Conservation (phyloP, 805 yeast species). For the Sungouiozyma ichnusensis region DNA sequence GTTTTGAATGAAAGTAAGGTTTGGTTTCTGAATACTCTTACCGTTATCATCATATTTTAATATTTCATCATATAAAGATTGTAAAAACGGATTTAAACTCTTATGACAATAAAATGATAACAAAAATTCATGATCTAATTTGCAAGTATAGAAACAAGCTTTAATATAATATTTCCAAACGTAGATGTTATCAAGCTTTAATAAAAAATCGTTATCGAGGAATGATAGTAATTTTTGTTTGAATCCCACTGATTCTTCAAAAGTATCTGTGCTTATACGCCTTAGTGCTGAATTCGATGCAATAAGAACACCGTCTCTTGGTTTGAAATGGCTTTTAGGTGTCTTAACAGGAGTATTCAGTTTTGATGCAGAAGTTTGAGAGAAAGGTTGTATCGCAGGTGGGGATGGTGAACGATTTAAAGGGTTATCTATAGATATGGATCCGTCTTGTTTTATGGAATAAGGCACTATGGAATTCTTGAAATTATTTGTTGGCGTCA, state of each 20-base stretch:
- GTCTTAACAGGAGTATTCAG: background rate
- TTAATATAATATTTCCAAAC: constrained; percentile 25
- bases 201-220: constrained; percentile 6
- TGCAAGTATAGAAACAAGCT: constrained; percentile 17
- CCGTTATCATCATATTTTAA: constrained; percentile 2
- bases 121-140: constrained; percentile 11
- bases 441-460: background rate
- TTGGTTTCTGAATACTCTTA: background rate
- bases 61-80: constrained; percentile 6
- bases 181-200: constrained; percentile 10
- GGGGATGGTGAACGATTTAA: background rate
- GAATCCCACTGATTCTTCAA: constrained; percentile 6
- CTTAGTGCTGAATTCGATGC: constrained; percentile 2
- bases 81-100: constrained; percentile 5
- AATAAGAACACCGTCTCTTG: background rate
- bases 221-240: constrained; percentile 13
- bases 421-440: background rate
- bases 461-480: background rate
- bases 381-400: background rate
- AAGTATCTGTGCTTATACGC: constrained; percentile 5
- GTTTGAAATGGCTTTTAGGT: background rate
- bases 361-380: background rate
- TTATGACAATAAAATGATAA: constrained; percentile 8
- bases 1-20: background rate
- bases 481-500: background rate